Evolutionary conservation across 176 grass and related monocot species (phyloP).

Genomic region (Elymus sibiricus): DNA sequence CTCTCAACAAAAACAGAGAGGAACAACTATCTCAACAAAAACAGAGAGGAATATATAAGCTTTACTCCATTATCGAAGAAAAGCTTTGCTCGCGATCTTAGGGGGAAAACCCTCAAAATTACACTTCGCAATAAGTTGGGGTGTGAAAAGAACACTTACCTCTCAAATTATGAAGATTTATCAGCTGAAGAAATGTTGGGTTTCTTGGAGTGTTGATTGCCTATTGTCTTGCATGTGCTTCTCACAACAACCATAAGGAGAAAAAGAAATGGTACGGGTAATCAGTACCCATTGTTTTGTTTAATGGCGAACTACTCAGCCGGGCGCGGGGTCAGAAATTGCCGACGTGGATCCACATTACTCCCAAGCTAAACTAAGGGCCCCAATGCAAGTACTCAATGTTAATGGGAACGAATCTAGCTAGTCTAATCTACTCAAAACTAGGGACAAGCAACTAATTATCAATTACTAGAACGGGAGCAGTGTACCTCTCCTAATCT

Average conservation of each 20-base stretch:
- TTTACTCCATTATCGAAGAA: too few relatives aligned
- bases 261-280: too few relatives aligned
- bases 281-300: too few relatives aligned
- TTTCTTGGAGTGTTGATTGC: background rate
- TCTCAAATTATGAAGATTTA: background rate
- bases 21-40: background rate
- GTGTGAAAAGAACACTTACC: too few relatives aligned
- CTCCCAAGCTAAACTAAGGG: background rate
- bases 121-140: too few relatives aligned
- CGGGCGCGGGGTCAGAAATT: background rate
- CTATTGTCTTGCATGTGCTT: background rate
- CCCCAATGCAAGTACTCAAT: background rate
- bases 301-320: background rate
- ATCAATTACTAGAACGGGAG: background rate
- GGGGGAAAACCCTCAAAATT: too few relatives aligned
- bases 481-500: background rate
- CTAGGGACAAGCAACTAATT: background rate
- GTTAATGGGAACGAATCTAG: slow-evolving; percentile 23
- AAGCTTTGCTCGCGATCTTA: too few relatives aligned
- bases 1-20: background rate
- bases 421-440: background rate
- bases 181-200: background rate
- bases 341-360: slow-evolving; percentile 4
- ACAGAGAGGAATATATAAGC: too few relatives aligned
- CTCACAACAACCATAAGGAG: background rate